Conservation (phyloP, 495 filamentous ascomycete species). For the Hypoxylon fragiforme region DNA sequence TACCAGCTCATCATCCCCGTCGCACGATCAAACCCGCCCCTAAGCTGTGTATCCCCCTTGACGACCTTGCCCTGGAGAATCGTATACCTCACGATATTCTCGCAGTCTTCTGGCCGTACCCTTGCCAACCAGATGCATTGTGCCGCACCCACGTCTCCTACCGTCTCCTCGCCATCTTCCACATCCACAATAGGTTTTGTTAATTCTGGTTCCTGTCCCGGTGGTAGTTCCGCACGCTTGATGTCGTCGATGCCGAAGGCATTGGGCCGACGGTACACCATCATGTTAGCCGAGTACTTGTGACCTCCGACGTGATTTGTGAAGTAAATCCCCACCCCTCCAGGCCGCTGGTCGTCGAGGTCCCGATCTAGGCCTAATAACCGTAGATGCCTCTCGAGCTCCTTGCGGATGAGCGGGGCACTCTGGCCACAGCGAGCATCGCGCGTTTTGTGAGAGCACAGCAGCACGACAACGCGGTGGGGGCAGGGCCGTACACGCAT, state of each 20-base stretch:
- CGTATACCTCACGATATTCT: conserved; percentile 88
- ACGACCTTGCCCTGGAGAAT: conserved; percentile 92
- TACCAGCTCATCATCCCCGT: conserved; percentile 87
- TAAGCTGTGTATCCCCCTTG: conserved; percentile 78
- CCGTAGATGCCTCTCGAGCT: conserved; percentile 88
- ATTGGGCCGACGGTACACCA: conserved; percentile 77
- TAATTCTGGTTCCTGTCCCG: conserved; percentile 28
- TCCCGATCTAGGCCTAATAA: conserved; percentile 84
- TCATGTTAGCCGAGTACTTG: conserved; percentile 89
- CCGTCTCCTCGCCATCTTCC: conserved; percentile 14
- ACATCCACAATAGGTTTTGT: conserved; percentile 7
- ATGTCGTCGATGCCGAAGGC: conserved; percentile 57
- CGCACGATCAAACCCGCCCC: conserved; percentile 86
- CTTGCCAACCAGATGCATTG: conserved; percentile 96
- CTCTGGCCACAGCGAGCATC: conserved; percentile 94
- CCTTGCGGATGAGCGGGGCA: conserved; percentile 80
- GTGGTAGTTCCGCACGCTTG: conserved; percentile 42
- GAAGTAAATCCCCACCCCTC: conserved; percentile 93
- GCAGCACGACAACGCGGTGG: conserved; percentile 83
- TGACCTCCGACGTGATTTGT: conserved; percentile 95
- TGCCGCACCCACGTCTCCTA: conserved; percentile 61
- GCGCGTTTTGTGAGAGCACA: conserved; percentile 90
- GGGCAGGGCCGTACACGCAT: conserved; percentile 72
- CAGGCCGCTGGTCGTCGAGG: conserved; percentile 79
- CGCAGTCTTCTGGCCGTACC: conserved; percentile 87